Base-by-base conservation (phyloP, 2,329 filamentous ascomycete genomes). In the Fusarium tuaranense region DNA sequence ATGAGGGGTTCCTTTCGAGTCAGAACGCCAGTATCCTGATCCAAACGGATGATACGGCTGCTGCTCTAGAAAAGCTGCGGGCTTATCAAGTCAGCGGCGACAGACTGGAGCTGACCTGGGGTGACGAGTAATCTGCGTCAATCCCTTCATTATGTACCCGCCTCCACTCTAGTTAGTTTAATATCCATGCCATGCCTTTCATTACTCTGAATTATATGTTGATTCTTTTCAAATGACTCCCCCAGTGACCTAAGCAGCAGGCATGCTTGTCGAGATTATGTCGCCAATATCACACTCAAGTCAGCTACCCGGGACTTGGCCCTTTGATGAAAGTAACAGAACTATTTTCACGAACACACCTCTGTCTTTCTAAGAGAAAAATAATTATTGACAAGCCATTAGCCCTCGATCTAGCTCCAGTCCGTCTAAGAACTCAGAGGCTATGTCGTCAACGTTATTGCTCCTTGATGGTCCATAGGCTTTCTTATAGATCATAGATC, bases 21-120 rank as follows among this genome's bases (percentile, higher is more conserved):
- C 30, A 48, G 25, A 63, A 63, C 20, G 60, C 60, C 13, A 48
- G 60, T 18, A 63, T 63, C 4, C 27, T 63, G 27, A 48, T 63
- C 20, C 41, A 63, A 7, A 63, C 60, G 0, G 44, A 46, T 46
- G 44, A 46, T 46, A 46, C 20, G 0, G 4, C 44, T 25, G 20
- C 44, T 46, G 44, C 44, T 46, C 44, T 46, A 13, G 44, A 22
- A 46, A 46, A 46, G 44, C 22, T 46, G 20, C 44, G 44, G 14
- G 44, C 44, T 8, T 46, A 46, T 46, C 44, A 46, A 20, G 20
- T 25, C 44, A 46, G 44, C 44, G 44, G 44, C 20, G 44, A 46
- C 44, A 46, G 44, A 25, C 22, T 46, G 44, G 4, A 46, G 22
- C 20, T 46, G 13, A 46, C 20, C 13, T 46, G 44, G 44, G 44